Percentiles rank a stretch among this genome's conserved stretches.
These are phyloP conservation scores for Pleurotus platypus DNA, from an alignment of 768 basidiomycete species.

Conservation along the genomic window DNA sequence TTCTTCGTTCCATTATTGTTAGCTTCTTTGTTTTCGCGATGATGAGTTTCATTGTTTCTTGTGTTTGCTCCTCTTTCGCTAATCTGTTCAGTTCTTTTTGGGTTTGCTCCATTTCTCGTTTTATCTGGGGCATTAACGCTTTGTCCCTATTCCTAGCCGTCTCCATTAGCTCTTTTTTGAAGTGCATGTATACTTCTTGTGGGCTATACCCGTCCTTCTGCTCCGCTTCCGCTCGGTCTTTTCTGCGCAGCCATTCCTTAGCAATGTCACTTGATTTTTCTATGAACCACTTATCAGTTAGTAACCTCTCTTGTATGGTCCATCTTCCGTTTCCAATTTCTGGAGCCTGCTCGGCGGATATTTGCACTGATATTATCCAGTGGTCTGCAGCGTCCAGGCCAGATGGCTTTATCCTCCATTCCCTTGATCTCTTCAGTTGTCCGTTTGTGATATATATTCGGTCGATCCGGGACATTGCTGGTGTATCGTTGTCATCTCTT, in stretches of 20 bases:
- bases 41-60: no score
- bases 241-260: not conserved
- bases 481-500: not conserved
- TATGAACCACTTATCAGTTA: slow-evolving; percentile 17
- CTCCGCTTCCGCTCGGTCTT: no score
- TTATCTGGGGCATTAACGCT: no score
- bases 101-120: no score
- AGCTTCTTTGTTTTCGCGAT: no score
- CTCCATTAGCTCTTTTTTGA: not conserved
- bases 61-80: no score
- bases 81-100: no score
- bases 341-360: slow-evolving; percentile 19
- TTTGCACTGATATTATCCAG: slow-evolving; percentile 19
- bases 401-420: slow-evolving; percentile 21
- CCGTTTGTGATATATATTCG: slow-evolving; percentile 26
- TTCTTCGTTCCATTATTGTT: not conserved
- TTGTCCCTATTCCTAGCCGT: no score
- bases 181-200: not conserved
- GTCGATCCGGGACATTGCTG: slow-evolving; percentile 27
- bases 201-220: no score
- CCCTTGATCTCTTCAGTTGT: slow-evolving; percentile 4
- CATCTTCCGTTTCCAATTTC: slow-evolving; percentile 29
- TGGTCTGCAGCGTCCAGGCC: slow-evolving; percentile 27
- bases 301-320: slow-evolving; percentile 17
- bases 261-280: slow-evolving; percentile 1